Base-by-base conservation (phyloP, 2,329 filamentous ascomycete species). In the Cladosporium cucumerinum region DNA sequence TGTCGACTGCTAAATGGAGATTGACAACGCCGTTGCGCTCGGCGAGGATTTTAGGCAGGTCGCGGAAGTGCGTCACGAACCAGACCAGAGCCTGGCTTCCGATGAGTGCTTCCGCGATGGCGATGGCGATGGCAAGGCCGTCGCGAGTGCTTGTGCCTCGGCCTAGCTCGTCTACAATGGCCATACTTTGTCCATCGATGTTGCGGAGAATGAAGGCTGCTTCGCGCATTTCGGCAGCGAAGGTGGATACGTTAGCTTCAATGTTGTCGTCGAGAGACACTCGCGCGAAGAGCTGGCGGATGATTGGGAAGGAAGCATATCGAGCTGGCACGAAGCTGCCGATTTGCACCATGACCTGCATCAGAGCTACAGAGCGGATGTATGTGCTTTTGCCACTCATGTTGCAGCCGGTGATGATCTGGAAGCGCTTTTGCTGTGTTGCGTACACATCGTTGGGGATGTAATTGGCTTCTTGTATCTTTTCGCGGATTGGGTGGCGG, bases 371-470 rank as follows among this genome's bases (percentile, higher is more conserved):
- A 1, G 90, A 89, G 58, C 92, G 87, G 67, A 98, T 97, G 73
- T 97, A 98, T 0, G 93, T 99, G 68, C 91, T 96, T 76, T 98
- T 99, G 0, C 93, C 95, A 71, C 92, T 96, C 95, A 99, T 99
- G 72, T 99, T 99, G 75, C 92, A 96, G 3, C 95, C 94, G 0
- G 94, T 98, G 68, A 99, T 89, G 67, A 98, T 90, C 69, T 98
- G 93, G 72, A 97, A 96, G 1, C 93, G 87, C 39, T 88, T 87
- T 66, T 94, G 88, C 36, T 89, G 84, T 0, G 89, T 90, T 2
- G 92, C 89, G 72, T 93, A 98, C 30, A 93, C 91, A 72, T 98
- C 93, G 68, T 98, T 98, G 0, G 95, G 91, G 3, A 98, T 82
- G 73, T 91, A 96, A 25, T 85, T 87, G 48, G 83, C 84, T 0